These are phyloP conservation scores for Gloeostereum incarnatum DNA, from an alignment of 768 basidiomycete genomes.

Conservation along the genomic window DNA sequence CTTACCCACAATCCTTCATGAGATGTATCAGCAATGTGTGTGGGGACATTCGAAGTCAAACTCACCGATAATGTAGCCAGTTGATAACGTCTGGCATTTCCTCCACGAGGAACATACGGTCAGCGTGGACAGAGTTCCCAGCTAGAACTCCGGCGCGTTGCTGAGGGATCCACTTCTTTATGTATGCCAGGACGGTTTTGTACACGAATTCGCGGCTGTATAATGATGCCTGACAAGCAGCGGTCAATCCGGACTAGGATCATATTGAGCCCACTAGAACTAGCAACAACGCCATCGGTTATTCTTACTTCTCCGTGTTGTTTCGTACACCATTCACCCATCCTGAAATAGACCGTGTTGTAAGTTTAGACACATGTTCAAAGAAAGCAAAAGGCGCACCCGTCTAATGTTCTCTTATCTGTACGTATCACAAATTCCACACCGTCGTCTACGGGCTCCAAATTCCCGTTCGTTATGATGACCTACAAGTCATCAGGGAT, in stretches of 20 bases:
- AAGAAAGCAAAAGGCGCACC: constrained; percentile 29
- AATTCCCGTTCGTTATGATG: constrained; percentile 78
- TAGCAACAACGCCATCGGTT: too few species aligned
- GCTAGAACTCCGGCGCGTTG: constrained; percentile 61
- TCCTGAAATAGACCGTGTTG: constrained; percentile 31
- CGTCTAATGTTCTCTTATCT: constrained; percentile 59
- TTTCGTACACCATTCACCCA: constrained; percentile 81
- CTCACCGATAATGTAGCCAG: constrained; percentile 74
- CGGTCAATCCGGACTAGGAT: constrained; percentile 69
- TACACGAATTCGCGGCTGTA: constrained; percentile 53
- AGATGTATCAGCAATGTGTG: neutral
- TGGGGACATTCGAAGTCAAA: constrained; percentile 3
- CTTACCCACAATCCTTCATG: constrained; percentile 75
- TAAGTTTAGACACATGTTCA: constrained; percentile 2
- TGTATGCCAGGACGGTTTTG: constrained; percentile 57
- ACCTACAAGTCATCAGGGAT: constrained; percentile 33
- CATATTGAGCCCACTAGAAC: too few species aligned
- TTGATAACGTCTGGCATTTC: constrained; percentile 78
- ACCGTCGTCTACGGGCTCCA: constrained; percentile 76
- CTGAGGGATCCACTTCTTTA: constrained; percentile 78
- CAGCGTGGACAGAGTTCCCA: constrained; percentile 82
- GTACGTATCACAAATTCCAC: constrained; percentile 68
- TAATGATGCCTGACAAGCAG: constrained; percentile 67
- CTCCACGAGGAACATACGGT: constrained; percentile 59
- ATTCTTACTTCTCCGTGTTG: constrained; percentile 68